phyloP scores from a whole-genome alignment of 148 eudicot species.

The Camellia lanceoleosa region DNA sequence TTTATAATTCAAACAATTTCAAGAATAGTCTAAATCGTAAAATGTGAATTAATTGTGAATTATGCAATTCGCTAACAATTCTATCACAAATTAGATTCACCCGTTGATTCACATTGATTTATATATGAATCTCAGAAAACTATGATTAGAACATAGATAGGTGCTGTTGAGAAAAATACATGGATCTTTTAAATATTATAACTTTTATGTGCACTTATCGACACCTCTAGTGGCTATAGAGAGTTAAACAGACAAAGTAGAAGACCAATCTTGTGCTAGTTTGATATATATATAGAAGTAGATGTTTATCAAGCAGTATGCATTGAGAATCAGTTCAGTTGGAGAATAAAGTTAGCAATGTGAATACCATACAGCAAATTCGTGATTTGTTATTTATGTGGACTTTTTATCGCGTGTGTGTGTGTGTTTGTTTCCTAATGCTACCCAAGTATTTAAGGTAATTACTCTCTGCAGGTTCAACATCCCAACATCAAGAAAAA shows the following conservation, averaged over 20 bases:
- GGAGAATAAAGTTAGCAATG: background rate
- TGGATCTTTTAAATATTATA: too few species aligned
- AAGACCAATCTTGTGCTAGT: background rate
- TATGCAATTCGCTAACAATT: too few species aligned
- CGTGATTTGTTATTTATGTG: background rate
- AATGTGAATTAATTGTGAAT: too few species aligned
- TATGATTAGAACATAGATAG: background rate
- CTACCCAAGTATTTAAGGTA: background rate
- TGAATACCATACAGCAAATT: background rate
- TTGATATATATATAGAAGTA: background rate
- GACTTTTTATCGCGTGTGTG: background rate
- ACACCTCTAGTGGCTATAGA: too few species aligned
- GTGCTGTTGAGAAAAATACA: background rate
- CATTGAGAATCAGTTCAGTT: background rate
- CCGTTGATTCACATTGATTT: too few species aligned
- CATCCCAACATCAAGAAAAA: constrained; percentile 30
- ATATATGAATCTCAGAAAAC: too few species aligned
- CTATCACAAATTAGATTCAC: too few species aligned
- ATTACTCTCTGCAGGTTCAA: constrained; percentile 35
- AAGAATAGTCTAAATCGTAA: too few species aligned
- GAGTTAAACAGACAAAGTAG: background rate
- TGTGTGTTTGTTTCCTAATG: background rate
- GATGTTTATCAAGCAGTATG: background rate
- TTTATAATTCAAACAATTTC: too few species aligned
- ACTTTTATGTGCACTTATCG: too few species aligned